Base-by-base conservation (phyloP, 495 filamentous ascomycete genomes). In the Delitschia confertaspora region DNA sequence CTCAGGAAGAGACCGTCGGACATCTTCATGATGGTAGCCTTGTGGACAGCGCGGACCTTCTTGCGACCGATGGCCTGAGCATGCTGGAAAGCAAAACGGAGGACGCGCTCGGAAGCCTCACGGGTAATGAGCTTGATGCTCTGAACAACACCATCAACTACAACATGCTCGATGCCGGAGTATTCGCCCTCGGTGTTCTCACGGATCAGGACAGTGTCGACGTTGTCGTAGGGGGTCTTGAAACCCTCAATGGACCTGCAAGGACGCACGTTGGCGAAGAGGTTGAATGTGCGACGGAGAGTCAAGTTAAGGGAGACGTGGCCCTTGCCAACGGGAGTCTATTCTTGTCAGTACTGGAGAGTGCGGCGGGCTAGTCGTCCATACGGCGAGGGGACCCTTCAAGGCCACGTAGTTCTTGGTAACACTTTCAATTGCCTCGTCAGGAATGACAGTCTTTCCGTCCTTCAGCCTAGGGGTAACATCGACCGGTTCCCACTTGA, bases 21-120 rank as follows among this genome's bases (percentile, higher is more conserved):
- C 93, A 96, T 96, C 80, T 98, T 98, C 91, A 96, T 96, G 73
- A 96, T 98, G 59, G 93, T 98, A 59, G 89, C 91, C 78, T 96
- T 96, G 78, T 96, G 89, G 38, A 96, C 91, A 27, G 82, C 89
- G 51, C 91, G 83, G 48, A 98, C 91, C 79, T 95, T 95, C 63
- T 78, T 83, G 73, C 83, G 83, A 60, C 87, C 84, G 51, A 95
- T 83, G 38, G 84, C 75, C 64, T 88, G 74, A 56, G 91, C 91
- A 60, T 96, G 87, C 67, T 96, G 88, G 80, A 98, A 98, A 47
- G 93, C 91, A 66, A 85, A 98, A 51, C 86, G 78, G 26, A 95
- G 76, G 29, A 98, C 93, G 47, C 91, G 78, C 77, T 98, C 91
- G 55, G 77, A 86, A 38, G 93, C 93, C 52, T 86, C 86, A 33